Conservation (phyloP, 768 basidiomycete genomes). For the Strobilomyces echinocephalus region DNA sequence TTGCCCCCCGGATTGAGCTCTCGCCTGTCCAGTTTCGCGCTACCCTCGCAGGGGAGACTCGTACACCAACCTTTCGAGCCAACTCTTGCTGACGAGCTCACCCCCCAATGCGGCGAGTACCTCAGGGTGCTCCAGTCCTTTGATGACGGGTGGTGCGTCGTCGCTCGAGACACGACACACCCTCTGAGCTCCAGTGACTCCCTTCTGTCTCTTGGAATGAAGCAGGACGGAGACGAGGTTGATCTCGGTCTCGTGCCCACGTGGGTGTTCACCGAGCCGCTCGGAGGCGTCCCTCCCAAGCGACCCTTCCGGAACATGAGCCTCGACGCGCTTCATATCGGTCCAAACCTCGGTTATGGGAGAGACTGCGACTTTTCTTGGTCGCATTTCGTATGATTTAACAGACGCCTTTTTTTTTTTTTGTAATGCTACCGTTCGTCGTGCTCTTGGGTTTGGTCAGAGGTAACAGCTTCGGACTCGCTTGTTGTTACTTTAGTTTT, state of each 20-base stretch:
- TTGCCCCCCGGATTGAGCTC: conserved; percentile 5
- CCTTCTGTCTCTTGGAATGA: conserved; percentile 9
- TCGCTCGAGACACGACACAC: conserved; percentile 46
- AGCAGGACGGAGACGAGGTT: conserved; percentile 34
- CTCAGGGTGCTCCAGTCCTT: conserved; percentile 61
- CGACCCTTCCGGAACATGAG: conserved; percentile 62
- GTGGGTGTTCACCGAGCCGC: conserved; percentile 69
- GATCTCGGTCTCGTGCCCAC: conserved; percentile 73
- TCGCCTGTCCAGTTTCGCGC: conserved; percentile 16
- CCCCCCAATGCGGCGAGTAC: conserved; percentile 51
- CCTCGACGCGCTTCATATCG: conserved; percentile 44
- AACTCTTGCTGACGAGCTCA: conserved; percentile 70
- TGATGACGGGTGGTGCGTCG: conserved; percentile 79
- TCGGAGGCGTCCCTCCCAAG: conserved; percentile 53
- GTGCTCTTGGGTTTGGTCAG: not conserved
- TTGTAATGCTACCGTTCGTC: not conserved
- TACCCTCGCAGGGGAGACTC: conserved; percentile 41
- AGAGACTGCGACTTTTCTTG: conserved; percentile 60
- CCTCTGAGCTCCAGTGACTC: conserved; percentile 37
- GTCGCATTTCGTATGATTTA: conserved; percentile 31
- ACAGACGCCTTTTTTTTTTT: not conserved
- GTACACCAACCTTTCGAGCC: conserved; percentile 65
- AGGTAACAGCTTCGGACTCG: not conserved
- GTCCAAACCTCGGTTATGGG: conserved; percentile 29
- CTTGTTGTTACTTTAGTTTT: not conserved